Evolutionary conservation across 2,329 filamentous ascomycete genomes (phyloP).

Genomic region (Knufia fluminis): DNA sequence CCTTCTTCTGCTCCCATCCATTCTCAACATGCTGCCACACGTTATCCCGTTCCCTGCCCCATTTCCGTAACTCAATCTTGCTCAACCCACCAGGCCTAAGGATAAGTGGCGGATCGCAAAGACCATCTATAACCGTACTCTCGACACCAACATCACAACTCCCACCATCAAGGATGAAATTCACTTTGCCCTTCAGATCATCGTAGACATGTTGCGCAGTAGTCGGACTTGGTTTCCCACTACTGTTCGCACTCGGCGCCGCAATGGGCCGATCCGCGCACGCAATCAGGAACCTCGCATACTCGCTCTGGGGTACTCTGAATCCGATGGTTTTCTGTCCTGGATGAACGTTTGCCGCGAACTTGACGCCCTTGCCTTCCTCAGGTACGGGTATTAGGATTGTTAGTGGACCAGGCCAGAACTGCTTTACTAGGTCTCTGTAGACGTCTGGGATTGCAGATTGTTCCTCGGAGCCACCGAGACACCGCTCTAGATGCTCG

Average conservation of each 20-base stretch:
- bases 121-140: conserved; percentile 89
- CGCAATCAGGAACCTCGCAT: conserved; percentile 82
- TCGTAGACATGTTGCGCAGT: conserved; percentile 80
- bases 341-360: conserved; percentile 89
- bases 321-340: conserved; percentile 76
- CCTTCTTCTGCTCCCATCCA: conserved; percentile 64
- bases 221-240: conserved; percentile 85
- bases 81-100: conserved; percentile 80
- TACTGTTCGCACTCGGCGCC: conserved; percentile 88
- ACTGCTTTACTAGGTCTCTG: conserved; percentile 62
- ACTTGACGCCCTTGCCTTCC: conserved; percentile 41
- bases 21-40: conserved; percentile 66
- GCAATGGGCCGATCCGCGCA: conserved; percentile 70
- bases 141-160: conserved; percentile 83
- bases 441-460: conserved; percentile 62
- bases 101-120: conserved; percentile 70
- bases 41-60: conserved; percentile 61
- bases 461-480: conserved; percentile 17
- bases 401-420: conserved; percentile 93
- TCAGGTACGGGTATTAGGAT: conserved; percentile 72
- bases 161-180: conserved; percentile 82
- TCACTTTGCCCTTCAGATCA: conserved; percentile 73
- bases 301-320: conserved; percentile 73
- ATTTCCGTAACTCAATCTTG: conserved; percentile 47
- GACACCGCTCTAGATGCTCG: conserved; percentile 19